These are phyloP conservation scores for Sambucus nigra DNA, from an alignment of 129 eudicot genomes.

Conservation along the genomic window DNA sequence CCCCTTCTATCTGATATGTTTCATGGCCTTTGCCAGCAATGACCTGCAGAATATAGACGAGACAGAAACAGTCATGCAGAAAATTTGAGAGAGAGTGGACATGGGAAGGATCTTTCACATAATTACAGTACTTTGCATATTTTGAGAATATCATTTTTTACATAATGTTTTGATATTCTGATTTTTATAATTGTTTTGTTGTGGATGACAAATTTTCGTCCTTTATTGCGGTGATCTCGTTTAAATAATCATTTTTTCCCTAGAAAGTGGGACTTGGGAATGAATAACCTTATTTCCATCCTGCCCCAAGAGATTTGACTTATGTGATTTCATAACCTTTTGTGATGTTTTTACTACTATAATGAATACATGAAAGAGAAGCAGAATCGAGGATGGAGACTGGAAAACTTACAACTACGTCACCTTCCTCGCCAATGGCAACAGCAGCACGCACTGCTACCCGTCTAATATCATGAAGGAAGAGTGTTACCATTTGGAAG, in stretches of 20 bases:
- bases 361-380: not conserved
- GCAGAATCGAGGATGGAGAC: not conserved
- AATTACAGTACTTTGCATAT: too few relatives aligned
- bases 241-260: too few relatives aligned
- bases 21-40: conserved; percentile 95
- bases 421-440: conserved; percentile 99
- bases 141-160: too few relatives aligned
- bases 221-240: too few relatives aligned
- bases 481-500: conserved; percentile 79
- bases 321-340: not conserved
- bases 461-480: conserved; percentile 84
- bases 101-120: too few relatives aligned
- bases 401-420: conserved; percentile 64
- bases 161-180: too few relatives aligned
- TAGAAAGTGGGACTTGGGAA: too few relatives aligned
- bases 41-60: conserved; percentile 36
- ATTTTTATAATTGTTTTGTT: too few relatives aligned
- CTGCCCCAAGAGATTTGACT: not conserved
- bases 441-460: conserved; percentile 97
- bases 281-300: not conserved
- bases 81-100: too few relatives aligned
- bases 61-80: too few relatives aligned
- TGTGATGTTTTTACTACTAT: not conserved
- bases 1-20: conserved; percentile 71
- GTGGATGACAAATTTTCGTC: too few relatives aligned